Conservation (phyloP, 2,329 filamentous ascomycete species). For the Daldinia sp. region DNA sequence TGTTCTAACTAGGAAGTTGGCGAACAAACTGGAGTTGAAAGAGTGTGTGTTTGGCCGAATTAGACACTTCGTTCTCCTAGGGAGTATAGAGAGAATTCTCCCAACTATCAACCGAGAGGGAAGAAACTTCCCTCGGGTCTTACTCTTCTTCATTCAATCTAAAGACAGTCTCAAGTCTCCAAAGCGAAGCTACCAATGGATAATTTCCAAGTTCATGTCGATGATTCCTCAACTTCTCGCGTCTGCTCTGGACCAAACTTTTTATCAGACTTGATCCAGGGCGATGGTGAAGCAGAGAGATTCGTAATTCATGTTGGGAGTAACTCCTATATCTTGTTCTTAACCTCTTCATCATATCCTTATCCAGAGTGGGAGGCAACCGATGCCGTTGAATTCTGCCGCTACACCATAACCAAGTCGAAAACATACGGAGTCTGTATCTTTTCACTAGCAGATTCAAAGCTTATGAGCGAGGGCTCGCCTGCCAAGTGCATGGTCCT, state of each 20-base stretch:
- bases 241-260: not conserved
- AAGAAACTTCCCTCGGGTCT: not conserved
- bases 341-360: not conserved
- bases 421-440: not conserved
- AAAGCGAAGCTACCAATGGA: not conserved
- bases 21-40: not conserved
- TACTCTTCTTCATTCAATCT: not conserved
- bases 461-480: not conserved
- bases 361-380: not conserved
- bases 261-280: not conserved
- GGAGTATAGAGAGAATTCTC: not conserved
- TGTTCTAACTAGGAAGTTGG: not conserved
- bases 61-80: not conserved
- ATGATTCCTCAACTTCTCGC: not conserved
- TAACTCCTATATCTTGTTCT: not conserved
- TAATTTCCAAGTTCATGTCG: not conserved
- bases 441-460: not conserved
- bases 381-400: not conserved
- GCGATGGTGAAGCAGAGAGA: not conserved
- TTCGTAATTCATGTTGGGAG: not conserved
- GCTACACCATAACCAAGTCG: not conserved
- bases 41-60: not conserved
- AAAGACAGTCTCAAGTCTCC: not conserved
- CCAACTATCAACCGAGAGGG: not conserved
- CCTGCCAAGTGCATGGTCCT: not conserved